Evolutionary conservation across 2,329 filamentous ascomycete genomes (phyloP).

Genomic region (Xylariaceae sp.): DNA sequence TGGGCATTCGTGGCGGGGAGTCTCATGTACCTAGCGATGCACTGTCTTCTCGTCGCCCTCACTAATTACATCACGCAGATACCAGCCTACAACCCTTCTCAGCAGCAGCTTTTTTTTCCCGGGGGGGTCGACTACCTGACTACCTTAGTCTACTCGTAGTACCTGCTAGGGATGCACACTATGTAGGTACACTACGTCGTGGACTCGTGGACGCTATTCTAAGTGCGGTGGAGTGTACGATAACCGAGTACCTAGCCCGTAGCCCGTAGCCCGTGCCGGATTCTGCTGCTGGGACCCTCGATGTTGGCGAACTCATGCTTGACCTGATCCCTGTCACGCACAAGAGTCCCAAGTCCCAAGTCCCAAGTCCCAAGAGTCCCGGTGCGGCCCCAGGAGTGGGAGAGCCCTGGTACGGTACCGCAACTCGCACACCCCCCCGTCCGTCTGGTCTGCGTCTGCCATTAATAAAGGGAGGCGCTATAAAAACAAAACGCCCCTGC

Average conservation of each 20-base stretch:
- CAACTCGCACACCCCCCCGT: conserved; percentile 5
- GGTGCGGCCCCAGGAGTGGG: conserved; percentile 38
- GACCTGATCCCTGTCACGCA: conserved; percentile 13
- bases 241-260: not conserved
- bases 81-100: not conserved
- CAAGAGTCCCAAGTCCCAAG: too few species aligned
- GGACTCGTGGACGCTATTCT: conserved; percentile 29
- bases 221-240: not conserved
- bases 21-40: conserved; percentile 1
- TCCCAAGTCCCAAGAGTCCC: conserved; percentile 6
- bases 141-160: not conserved
- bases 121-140: not conserved
- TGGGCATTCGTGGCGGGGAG: conserved; percentile 32
- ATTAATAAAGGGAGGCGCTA: conserved; percentile 41
- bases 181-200: not conserved
- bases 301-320: conserved; percentile 25
- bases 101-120: not conserved
- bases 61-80: not conserved
- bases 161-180: not conserved
- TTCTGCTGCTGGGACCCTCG: conserved; percentile 25
- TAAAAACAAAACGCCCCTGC: conserved; percentile 34
- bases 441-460: conserved; percentile 18
- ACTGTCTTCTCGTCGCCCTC: conserved; percentile 20
- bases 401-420: conserved; percentile 18
- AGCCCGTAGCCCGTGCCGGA: conserved; percentile 12